Evolutionary conservation across 2,329 filamentous ascomycete species (phyloP).

Genomic region (Penicillium sclerotigenum): DNA sequence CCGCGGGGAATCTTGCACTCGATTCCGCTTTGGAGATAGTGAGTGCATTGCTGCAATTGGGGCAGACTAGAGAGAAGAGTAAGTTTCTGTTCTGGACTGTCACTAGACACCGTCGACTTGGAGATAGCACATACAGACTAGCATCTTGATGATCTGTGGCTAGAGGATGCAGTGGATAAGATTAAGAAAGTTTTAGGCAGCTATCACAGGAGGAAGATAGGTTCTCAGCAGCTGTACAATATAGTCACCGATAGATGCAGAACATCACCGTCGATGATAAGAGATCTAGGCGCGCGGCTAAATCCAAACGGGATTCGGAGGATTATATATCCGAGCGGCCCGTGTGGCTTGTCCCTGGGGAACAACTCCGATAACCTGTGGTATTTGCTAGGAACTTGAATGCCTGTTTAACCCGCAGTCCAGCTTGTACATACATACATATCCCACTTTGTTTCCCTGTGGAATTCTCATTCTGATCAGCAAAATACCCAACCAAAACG

Average conservation of each 20-base stretch:
- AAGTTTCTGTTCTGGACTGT: conserved; percentile 12
- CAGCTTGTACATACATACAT: conserved; percentile 23
- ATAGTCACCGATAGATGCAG: not conserved
- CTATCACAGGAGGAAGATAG: not conserved
- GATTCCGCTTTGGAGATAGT: conserved; percentile 45
- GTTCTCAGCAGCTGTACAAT: not conserved
- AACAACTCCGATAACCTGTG: conserved; percentile 8
- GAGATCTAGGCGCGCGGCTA: conserved; percentile 24
- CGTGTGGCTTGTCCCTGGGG: conserved; percentile 21
- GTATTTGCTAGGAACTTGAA: conserved; percentile 4
- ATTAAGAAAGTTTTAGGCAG: not conserved
- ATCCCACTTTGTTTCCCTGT: not conserved
- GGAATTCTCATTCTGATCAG: not conserved
- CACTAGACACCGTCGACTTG: not conserved
- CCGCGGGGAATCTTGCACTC: conserved; percentile 39
- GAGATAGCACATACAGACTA: conserved; percentile 20
- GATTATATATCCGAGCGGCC: conserved; percentile 12
- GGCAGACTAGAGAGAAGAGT: conserved; percentile 42
- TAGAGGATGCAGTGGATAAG: not conserved
- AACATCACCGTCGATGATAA: conserved; percentile 4
- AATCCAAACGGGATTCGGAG: conserved; percentile 10
- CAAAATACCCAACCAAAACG: not conserved
- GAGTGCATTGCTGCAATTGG: conserved; percentile 50
- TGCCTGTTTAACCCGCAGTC: not conserved
- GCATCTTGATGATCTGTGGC: conserved; percentile 10